A percentile compares a stretch with the other conserved stretches of the same genome.
Conservation (phyloP, 352 stramenopile genomes). For the Pythium volutum region DNA sequence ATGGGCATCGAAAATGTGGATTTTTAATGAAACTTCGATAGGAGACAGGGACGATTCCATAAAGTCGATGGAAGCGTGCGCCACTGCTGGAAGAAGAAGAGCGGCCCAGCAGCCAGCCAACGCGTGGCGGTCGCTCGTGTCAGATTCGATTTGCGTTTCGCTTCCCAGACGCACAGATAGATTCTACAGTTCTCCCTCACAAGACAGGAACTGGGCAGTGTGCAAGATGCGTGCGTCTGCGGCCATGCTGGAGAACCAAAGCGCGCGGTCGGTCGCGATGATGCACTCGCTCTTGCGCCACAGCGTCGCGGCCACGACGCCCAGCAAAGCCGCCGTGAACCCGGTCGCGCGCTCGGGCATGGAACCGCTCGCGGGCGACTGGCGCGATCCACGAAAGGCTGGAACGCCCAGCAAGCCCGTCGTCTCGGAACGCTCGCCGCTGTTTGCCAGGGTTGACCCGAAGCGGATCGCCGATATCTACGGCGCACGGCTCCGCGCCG, state of each 20-base stretch:
- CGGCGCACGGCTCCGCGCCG: constrained; percentile 8
- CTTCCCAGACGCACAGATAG: too few relatives aligned
- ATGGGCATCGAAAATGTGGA: neutral
- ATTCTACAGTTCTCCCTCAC: too few relatives aligned
- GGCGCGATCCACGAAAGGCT: neutral
- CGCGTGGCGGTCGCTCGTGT: neutral
- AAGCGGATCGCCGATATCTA: constrained; percentile 22
- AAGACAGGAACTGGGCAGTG: too few relatives aligned
- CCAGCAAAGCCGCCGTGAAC: constrained; percentile 4
- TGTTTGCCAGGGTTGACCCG: constrained; percentile 19
- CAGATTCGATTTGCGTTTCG: constrained; percentile 15
- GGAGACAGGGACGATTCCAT: neutral
- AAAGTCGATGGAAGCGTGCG: neutral
- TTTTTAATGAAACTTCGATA: neutral
- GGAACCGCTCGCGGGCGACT: constrained; percentile 6
- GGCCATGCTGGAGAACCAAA: constrained; percentile 36
- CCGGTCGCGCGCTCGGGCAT: constrained; percentile 8
- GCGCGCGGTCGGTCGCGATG: constrained; percentile 17
- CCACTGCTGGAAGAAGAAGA: neutral
- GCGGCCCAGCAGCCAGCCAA: neutral
- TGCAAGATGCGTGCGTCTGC: constrained; percentile 36
- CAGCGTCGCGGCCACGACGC: neutral
- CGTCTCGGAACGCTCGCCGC: constrained; percentile 17
- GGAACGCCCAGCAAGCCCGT: neutral
- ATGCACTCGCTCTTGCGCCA: constrained; percentile 14